phyloP scores from a whole-genome alignment of 1,284 basidiomycete species.

The Ceratobasidium sp. region DNA sequence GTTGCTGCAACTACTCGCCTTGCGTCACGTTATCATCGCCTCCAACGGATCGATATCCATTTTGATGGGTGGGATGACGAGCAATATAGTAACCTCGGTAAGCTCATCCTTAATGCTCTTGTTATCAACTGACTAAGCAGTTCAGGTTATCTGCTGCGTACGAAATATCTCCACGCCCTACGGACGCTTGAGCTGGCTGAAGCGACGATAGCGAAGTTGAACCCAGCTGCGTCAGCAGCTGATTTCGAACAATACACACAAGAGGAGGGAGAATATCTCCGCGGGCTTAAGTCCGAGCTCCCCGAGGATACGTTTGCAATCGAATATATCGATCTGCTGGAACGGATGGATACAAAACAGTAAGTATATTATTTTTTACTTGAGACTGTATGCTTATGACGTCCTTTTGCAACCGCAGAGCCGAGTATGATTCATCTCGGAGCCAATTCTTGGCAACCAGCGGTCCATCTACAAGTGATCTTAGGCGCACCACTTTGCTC shows the following conservation, averaged over 20 bases:
- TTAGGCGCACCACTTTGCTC: not conserved
- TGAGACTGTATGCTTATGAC: too few species aligned
- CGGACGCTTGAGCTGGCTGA: not conserved
- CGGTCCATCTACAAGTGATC: not conserved
- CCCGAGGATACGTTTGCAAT: not conserved
- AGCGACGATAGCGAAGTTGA: not conserved
- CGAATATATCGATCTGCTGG: slow-evolving; percentile 2
- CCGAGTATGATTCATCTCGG: not conserved
- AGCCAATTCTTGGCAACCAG: not conserved
- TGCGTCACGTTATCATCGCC: slow-evolving; percentile 54
- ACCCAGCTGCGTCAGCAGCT: not conserved
- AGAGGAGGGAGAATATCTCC: not conserved
- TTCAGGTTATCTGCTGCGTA: not conserved
- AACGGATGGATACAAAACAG: not conserved
- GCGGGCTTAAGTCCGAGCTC: not conserved
- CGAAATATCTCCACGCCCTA: not conserved
- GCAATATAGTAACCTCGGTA: not conserved
- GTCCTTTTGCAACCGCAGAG: not conserved
- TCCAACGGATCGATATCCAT: slow-evolving; percentile 51
- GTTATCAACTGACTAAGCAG: too few species aligned
- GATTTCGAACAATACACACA: not conserved
- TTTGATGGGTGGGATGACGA: slow-evolving; percentile 28
- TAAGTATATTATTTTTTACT: not conserved
- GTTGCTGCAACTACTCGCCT: slow-evolving; percentile 52
- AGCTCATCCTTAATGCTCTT: not conserved